A percentile compares a stretch with the other conserved stretches of the same genome.
These are phyloP conservation scores for Nakazawaea populi DNA, from an alignment of 805 yeast genomes.

Conservation along the genomic window DNA sequence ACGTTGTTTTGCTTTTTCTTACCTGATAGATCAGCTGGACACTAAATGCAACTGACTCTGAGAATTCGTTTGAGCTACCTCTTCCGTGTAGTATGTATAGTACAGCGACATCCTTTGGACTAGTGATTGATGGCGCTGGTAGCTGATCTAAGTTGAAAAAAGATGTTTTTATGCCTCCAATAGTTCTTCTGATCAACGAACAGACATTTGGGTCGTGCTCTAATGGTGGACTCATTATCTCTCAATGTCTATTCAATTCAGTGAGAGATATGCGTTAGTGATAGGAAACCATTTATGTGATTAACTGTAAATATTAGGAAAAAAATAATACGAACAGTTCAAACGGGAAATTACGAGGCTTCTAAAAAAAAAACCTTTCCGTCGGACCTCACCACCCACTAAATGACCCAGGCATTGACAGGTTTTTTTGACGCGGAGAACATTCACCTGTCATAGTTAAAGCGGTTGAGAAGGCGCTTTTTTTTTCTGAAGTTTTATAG, in stretches of 20 bases:
- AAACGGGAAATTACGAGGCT: background rate
- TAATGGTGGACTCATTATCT: background rate
- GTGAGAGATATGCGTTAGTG: no score
- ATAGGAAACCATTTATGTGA: no score
- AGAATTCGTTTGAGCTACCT: conserved; percentile 28
- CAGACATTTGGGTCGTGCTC: conserved; percentile 6
- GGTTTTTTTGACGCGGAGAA: background rate
- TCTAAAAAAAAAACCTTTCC: background rate
- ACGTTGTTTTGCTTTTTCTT: conserved; percentile 13
- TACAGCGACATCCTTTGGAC: conserved; percentile 26
- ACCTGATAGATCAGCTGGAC: conserved; percentile 24
- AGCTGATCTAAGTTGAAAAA: conserved; percentile 34
- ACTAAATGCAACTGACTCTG: conserved; percentile 35
- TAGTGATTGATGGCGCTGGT: conserved; percentile 16
- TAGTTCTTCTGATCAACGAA: conserved; percentile 6
- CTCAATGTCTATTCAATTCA: no score
- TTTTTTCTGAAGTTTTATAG: no score
- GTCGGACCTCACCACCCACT: background rate
- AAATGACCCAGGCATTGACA: background rate
- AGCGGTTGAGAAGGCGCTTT: background rate
- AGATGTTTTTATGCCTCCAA: conserved; percentile 42
- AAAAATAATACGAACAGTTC: background rate
- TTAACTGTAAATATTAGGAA: background rate
- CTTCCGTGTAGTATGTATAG: conserved; percentile 42
- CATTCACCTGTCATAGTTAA: background rate